Percentiles rank a stretch among this genome's conserved stretches.
These are phyloP conservation scores for Torulaspora delbrueckii DNA, from an alignment of 805 yeast genomes.

Conservation along the genomic window DNA sequence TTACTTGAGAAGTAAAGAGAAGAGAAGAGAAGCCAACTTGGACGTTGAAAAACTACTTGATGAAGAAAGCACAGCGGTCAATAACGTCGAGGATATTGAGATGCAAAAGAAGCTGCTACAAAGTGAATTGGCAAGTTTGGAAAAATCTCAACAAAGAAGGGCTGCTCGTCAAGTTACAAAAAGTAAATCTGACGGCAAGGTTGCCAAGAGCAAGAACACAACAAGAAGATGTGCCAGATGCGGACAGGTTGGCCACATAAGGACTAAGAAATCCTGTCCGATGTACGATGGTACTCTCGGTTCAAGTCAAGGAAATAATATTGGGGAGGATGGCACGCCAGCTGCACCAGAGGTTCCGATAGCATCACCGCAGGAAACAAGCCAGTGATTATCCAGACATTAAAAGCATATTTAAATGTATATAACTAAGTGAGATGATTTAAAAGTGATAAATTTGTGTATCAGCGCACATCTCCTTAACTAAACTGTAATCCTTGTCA, in stretches of 20 bases:
- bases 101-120: conserved; percentile 72
- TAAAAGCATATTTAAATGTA: background rate
- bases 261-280: conserved; percentile 87
- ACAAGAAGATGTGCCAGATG: conserved; percentile 89
- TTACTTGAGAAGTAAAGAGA: conserved; percentile 67
- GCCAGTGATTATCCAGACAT: background rate
- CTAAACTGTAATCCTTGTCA: conserved; percentile 20
- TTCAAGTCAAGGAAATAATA: background rate
- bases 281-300: conserved; percentile 52
- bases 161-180: conserved; percentile 51
- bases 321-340: background rate
- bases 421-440: background rate
- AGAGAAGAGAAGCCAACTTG: conserved; percentile 55
- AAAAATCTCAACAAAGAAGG: conserved; percentile 67
- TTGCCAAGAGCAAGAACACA: conserved; percentile 35
- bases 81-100: conserved; percentile 77
- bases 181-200: conserved; percentile 32
- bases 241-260: conserved; percentile 91
- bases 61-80: conserved; percentile 33
- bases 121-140: conserved; percentile 76
- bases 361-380: background rate
- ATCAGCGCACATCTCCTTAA: conserved; percentile 27
- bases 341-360: conserved; percentile 12
- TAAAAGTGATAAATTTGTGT: conserved; percentile 29
- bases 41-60: conserved; percentile 46